phyloP scores from a whole-genome alignment of 2,329 filamentous ascomycete genomes.

The Fusarium duplospermum region DNA sequence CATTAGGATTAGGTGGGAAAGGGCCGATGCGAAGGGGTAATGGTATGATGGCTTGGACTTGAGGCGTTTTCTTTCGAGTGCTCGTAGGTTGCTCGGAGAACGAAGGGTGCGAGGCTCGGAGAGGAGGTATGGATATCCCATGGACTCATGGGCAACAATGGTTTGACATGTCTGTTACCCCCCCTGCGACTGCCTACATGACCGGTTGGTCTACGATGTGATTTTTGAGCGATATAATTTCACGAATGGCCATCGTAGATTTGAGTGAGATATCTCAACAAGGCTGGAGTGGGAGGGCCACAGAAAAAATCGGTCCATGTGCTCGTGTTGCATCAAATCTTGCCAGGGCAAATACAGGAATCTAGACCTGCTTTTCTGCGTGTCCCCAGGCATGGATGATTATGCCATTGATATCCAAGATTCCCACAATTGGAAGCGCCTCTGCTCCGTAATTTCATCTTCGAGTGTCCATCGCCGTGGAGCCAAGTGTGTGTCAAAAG shows the following conservation, averaged over 20 bases:
- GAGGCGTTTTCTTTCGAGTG: background rate
- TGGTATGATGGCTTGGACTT: slow-evolving; percentile 12
- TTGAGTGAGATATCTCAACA: background rate
- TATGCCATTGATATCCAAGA: slow-evolving; percentile 9
- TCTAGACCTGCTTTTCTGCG: slow-evolving; percentile 4
- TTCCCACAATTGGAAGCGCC: slow-evolving; percentile 13
- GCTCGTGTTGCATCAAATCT: background rate
- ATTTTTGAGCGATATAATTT: slow-evolving; percentile 19
- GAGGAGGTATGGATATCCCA: background rate
- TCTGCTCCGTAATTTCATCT: slow-evolving; percentile 15
- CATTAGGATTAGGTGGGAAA: slow-evolving; percentile 2
- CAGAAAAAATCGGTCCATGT: slow-evolving; percentile 25
- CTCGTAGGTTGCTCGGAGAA: background rate
- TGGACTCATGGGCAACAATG: background rate
- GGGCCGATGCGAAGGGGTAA: slow-evolving; percentile 9
- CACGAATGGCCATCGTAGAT: slow-evolving; percentile 7
- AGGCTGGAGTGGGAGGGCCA: slow-evolving; percentile 1
- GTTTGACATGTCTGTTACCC: background rate
- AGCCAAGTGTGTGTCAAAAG: slow-evolving; percentile 12
- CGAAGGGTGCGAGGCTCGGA: background rate
- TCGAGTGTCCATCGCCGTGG: slow-evolving; percentile 1
- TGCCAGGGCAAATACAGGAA: background rate
- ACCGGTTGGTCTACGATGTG: background rate
- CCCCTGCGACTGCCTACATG: background rate
- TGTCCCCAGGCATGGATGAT: background rate